phyloP scores from a whole-genome alignment of 2,329 filamentous ascomycete genomes.

The Colletotrichum australisinense region DNA sequence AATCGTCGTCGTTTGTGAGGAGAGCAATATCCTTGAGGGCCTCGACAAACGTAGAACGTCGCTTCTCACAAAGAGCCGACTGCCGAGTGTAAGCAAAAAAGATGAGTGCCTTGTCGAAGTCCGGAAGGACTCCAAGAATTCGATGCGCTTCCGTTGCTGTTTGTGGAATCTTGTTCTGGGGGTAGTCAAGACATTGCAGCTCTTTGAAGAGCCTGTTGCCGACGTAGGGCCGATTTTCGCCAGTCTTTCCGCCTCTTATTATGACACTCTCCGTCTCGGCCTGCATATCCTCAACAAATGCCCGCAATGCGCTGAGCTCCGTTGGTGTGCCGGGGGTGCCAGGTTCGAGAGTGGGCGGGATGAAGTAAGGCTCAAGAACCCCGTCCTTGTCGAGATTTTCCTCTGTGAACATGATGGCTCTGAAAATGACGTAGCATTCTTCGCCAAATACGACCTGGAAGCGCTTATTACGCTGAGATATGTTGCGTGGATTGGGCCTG shows the following conservation, averaged over 20 bases:
- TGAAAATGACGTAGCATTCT: constrained; percentile 61
- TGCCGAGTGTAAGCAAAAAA: constrained; percentile 33
- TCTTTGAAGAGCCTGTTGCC: constrained; percentile 21
- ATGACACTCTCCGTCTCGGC: constrained; percentile 59
- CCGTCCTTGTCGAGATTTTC: constrained; percentile 49
- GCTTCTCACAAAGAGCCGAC: constrained; percentile 23
- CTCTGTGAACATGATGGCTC: constrained; percentile 61
- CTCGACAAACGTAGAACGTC: constrained; percentile 20
- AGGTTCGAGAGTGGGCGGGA: constrained; percentile 44
- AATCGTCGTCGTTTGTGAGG: constrained; percentile 28
- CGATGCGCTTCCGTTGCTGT: constrained; percentile 14
- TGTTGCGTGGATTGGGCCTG: constrained; percentile 51
- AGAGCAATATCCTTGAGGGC: constrained; percentile 28
- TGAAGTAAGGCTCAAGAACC: constrained; percentile 52
- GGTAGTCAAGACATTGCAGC: constrained; percentile 34
- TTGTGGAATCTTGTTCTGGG: constrained; percentile 12
- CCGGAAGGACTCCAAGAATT: constrained; percentile 32
- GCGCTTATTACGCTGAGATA: constrained; percentile 68
- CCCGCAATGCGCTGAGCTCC: constrained; percentile 54
- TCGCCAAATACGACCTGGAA: constrained; percentile 65
- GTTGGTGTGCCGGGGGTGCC: constrained; percentile 47
- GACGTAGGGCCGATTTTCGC: constrained; percentile 1
- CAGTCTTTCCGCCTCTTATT: constrained; percentile 38
- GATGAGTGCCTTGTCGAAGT: constrained; percentile 30
- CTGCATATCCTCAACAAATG: constrained; percentile 61